phyloP scores from a whole-genome alignment of 1,139 yeast genomes.

The Yamadazyma oceani region DNA sequence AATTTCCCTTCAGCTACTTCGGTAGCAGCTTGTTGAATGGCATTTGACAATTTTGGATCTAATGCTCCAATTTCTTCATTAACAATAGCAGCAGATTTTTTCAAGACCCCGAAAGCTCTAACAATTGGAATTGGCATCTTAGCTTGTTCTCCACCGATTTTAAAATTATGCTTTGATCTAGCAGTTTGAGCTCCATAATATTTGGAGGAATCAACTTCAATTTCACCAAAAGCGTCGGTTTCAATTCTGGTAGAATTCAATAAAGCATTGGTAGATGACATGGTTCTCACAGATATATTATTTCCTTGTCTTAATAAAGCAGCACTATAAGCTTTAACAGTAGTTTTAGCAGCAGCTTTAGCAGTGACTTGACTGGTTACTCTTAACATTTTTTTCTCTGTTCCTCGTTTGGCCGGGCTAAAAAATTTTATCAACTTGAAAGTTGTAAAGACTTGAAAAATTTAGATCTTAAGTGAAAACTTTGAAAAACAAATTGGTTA shows the following conservation, averaged over 20 bases:
- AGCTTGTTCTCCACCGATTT: conserved; percentile 91
- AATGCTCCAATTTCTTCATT: conserved; percentile 77
- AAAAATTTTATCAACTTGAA: conserved; percentile 3
- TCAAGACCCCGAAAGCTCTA: conserved; percentile 88
- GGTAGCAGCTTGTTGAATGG: conserved; percentile 91
- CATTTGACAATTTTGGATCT: conserved; percentile 79
- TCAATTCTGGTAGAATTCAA: conserved; percentile 60
- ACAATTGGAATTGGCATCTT: conserved; percentile 89
- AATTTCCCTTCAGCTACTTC: conserved; percentile 93
- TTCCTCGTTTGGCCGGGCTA: conserved; percentile 1
- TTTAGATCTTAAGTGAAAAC: neutral
- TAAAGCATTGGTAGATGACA: conserved; percentile 27
- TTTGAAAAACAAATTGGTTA: neutral
- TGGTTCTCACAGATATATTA: conserved; percentile 20
- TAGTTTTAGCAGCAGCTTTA: conserved; percentile 11
- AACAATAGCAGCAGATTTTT: conserved; percentile 93
- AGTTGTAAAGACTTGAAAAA: conserved; percentile 2
- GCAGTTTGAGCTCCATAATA: conserved; percentile 99
- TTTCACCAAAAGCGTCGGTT: conserved; percentile 95
- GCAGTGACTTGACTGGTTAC: conserved; percentile 18
- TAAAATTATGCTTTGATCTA: conserved; percentile 87
- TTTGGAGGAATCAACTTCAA: conserved; percentile 79
- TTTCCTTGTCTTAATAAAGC: neutral
- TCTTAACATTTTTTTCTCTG: conserved; percentile 30
- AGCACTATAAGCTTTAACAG: conserved; percentile 8